These are phyloP conservation scores for Trichoderma orchidacearum DNA, from an alignment of 495 filamentous ascomycete species.

Conservation along the genomic window DNA sequence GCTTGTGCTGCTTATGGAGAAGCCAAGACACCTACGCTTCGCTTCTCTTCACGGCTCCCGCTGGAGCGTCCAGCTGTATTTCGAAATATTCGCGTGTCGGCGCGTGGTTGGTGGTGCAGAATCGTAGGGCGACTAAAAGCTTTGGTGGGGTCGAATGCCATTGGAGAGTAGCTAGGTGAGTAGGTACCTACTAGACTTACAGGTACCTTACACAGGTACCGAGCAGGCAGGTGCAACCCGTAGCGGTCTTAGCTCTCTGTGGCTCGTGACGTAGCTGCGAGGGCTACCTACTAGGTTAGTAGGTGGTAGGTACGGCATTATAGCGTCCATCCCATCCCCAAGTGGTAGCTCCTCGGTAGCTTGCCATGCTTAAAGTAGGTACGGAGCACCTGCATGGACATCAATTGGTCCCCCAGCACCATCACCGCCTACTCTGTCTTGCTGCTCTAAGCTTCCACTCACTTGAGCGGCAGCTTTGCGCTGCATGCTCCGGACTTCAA, in stretches of 20 bases:
- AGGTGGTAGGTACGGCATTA: too few relatives aligned
- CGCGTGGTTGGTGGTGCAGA: neutral
- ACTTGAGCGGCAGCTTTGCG: neutral
- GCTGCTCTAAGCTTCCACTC: neutral
- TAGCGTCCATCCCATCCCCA: too few relatives aligned
- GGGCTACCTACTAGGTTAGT: too few relatives aligned
- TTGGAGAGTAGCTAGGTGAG: too few relatives aligned
- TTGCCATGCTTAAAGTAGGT: too few relatives aligned
- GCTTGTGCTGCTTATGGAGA: too few relatives aligned
- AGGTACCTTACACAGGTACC: too few relatives aligned
- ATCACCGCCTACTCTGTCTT: neutral
- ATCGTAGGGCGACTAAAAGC: neutral
- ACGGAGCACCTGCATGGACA: neutral
- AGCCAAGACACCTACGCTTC: neutral
- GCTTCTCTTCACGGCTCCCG: neutral
- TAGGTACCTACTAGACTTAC: too few relatives aligned
- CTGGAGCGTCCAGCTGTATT: neutral
- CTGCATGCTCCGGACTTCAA: neutral
- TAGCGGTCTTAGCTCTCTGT: too few relatives aligned
- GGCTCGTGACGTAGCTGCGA: neutral
- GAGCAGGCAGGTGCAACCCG: too few relatives aligned
- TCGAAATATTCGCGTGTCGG: neutral
- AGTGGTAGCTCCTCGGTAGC: too few relatives aligned
- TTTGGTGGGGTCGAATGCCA: neutral
- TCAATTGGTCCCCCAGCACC: neutral